Percentiles rank a stretch among this genome's conserved stretches.
These are phyloP conservation scores for Aspergillus indologenus DNA, from an alignment of 495 filamentous ascomycete species.

Conservation along the genomic window DNA sequence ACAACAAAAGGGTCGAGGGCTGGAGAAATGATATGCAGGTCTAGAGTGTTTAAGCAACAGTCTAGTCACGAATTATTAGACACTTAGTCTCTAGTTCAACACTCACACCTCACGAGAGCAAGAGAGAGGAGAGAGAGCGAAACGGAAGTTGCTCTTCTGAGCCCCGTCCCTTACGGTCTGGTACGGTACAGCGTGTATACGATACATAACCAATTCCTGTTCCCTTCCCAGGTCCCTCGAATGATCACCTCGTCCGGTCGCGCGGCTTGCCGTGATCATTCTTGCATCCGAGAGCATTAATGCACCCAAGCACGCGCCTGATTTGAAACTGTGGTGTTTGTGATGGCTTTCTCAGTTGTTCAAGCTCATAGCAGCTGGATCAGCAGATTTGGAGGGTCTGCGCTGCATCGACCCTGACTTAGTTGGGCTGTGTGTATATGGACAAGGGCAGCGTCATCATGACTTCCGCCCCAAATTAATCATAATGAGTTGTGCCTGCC, in stretches of 20 bases:
- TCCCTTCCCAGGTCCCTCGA: neutral
- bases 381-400: neutral
- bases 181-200: conserved; percentile 8
- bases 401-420: no score
- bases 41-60: conserved; percentile 3
- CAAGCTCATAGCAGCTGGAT: neutral
- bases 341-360: neutral
- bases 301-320: conserved; percentile 1
- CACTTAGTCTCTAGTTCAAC: neutral
- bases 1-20: neutral
- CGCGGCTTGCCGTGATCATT: conserved; percentile 6
- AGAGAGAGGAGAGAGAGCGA: no score
- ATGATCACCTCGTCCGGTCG: neutral
- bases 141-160: no score
- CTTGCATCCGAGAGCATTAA: conserved; percentile 13
- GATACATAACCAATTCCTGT: conserved; percentile 2
- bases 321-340: neutral
- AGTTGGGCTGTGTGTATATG: no score
- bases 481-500: neutral
- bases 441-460: conserved; percentile 5
- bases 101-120: no score
- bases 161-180: neutral
- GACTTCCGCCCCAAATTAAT: conserved; percentile 6
- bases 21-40: conserved; percentile 6
- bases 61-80: conserved; percentile 10